Evolutionary conservation across 2,329 filamentous ascomycete species (phyloP).

Genomic region (Calonectria leucothoes): DNA sequence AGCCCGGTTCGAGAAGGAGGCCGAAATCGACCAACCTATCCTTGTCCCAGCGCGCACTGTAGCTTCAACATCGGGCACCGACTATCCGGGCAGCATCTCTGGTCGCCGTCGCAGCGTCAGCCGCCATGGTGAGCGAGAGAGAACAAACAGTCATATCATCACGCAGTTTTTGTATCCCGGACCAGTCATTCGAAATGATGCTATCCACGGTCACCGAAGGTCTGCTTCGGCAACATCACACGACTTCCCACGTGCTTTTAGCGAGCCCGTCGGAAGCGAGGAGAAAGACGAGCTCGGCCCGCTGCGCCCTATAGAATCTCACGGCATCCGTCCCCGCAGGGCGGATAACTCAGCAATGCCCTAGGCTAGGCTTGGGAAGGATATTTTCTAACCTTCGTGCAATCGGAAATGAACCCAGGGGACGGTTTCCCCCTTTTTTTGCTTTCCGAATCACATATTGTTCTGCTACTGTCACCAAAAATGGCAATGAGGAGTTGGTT

Average conservation of each 20-base stretch:
- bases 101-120: conserved; percentile 52
- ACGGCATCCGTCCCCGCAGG: conserved; percentile 39
- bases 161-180: conserved; percentile 62
- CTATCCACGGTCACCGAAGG: conserved; percentile 42
- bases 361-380: conserved; percentile 33
- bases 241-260: conserved; percentile 37
- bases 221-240: conserved; percentile 41
- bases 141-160: conserved; percentile 56
- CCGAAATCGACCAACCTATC: conserved; percentile 57
- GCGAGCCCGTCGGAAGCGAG: conserved; percentile 42
- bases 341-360: conserved; percentile 41
- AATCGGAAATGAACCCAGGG: neutral
- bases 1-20: conserved; percentile 64
- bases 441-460: neutral
- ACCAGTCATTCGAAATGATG: conserved; percentile 51
- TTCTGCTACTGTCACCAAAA: neutral
- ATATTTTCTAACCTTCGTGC: neutral
- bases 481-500: conserved; percentile 8
- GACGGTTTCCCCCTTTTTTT: neutral
- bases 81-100: conserved; percentile 40
- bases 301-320: conserved; percentile 39
- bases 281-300: conserved; percentile 43
- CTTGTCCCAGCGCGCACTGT: conserved; percentile 52
- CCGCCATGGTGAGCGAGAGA: conserved; percentile 49
- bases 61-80: conserved; percentile 46